A percentile compares a stretch with the other conserved stretches of the same genome.
Evolutionary conservation across 768 basidiomycete genomes (phyloP).

Genomic region (Auricularia auricula-judae): DNA sequence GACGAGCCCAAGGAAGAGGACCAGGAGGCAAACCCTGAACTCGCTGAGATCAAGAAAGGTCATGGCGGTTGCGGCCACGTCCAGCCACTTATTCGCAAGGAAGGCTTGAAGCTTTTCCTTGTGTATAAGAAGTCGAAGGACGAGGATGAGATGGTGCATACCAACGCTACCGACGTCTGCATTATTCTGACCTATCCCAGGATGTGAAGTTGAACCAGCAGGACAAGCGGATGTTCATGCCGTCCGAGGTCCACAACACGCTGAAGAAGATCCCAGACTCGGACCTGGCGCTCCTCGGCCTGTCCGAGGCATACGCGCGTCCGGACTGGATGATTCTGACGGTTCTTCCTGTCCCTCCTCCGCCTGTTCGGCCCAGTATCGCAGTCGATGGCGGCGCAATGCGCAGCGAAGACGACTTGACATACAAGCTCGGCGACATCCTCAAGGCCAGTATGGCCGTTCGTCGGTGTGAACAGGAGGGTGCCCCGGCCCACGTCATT

Average conservation of each 20-base stretch:
- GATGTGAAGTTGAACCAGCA: slow-evolving; percentile 73
- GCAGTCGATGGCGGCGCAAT: slow-evolving; percentile 94
- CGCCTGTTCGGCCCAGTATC: slow-evolving; percentile 95
- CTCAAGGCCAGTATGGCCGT: slow-evolving; percentile 93
- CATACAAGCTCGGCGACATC: slow-evolving; percentile 94
- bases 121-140: slow-evolving; percentile 94
- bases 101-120: slow-evolving; percentile 87
- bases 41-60: slow-evolving; percentile 70
- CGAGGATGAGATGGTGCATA: slow-evolving; percentile 61
- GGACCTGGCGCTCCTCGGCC: slow-evolving; percentile 80
- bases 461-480: slow-evolving; percentile 87
- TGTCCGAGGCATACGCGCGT: slow-evolving; percentile 90
- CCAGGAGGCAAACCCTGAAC: slow-evolving; percentile 52
- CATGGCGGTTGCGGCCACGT: slow-evolving; percentile 96
- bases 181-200: slow-evolving; percentile 24
- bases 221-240: slow-evolving; percentile 71
- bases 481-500: slow-evolving; percentile 91
- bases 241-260: slow-evolving; percentile 85
- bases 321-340: slow-evolving; percentile 99
- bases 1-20: slow-evolving; percentile 84
- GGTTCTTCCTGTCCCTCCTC: slow-evolving; percentile 93
- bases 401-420: slow-evolving; percentile 96
- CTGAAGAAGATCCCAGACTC: slow-evolving; percentile 90
- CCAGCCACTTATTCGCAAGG: slow-evolving; percentile 86
- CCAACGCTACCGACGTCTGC: not conserved